Percentiles rank a stretch among this genome's conserved stretches.
Conservation (phyloP, 2,329 filamentous ascomycete genomes). For the Lecanicillium sp. region DNA sequence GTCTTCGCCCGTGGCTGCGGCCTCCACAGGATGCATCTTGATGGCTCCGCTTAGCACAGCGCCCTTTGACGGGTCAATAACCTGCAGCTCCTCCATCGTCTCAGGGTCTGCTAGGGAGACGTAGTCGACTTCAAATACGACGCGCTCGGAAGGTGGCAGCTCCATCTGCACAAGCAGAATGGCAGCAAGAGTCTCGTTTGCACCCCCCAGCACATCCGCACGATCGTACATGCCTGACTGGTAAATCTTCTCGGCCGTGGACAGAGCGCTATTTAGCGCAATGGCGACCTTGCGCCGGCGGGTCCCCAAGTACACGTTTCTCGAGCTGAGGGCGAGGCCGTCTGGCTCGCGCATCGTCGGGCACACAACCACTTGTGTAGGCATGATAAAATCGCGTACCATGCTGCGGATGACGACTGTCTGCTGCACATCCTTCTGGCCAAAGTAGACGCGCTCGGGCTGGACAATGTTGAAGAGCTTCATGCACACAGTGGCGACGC, state of each 20-base stretch:
- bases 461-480: conserved; percentile 51
- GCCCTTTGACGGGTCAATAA: conserved; percentile 61
- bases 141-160: conserved; percentile 52
- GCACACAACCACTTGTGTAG: conserved; percentile 65
- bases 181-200: conserved; percentile 49
- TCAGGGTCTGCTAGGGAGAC: conserved; percentile 83
- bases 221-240: conserved; percentile 43
- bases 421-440: conserved; percentile 97
- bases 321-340: conserved; percentile 82
- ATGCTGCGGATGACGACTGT: conserved; percentile 82
- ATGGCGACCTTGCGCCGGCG: conserved; percentile 65
- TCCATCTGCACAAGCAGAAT: conserved; percentile 54
- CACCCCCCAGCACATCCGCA: conserved; percentile 63
- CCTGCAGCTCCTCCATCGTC: conserved; percentile 69
- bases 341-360: conserved; percentile 70
- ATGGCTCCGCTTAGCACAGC: conserved; percentile 85
- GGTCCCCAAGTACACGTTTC: conserved; percentile 85
- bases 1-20: conserved; percentile 62
- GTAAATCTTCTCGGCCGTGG: conserved; percentile 63
- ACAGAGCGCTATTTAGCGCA: conserved; percentile 63
- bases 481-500: conserved; percentile 93
- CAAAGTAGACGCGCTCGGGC: conserved; percentile 77
- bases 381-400: conserved; percentile 79
- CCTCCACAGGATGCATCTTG: conserved; percentile 78
- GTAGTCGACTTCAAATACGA: conserved; percentile 80